These are phyloP conservation scores for Fusarium avenaceum DNA, from an alignment of 2,329 filamentous ascomycete genomes.

Conservation along the genomic window DNA sequence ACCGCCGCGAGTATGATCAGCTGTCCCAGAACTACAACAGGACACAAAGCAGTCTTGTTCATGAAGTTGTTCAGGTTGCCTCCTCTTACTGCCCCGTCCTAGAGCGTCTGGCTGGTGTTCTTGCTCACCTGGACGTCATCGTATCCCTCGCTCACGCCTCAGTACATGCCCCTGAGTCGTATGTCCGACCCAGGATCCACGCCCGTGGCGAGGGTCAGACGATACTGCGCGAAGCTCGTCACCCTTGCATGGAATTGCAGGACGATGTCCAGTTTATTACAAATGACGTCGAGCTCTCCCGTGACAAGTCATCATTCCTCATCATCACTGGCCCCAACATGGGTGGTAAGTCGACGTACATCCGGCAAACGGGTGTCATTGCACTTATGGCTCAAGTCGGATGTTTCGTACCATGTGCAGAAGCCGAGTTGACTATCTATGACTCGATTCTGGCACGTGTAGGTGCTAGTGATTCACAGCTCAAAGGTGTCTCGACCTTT, in stretches of 20 bases:
- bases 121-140: slow-evolving; percentile 95
- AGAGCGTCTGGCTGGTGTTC: slow-evolving; percentile 86
- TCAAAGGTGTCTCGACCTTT: slow-evolving; percentile 98
- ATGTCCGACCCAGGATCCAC: slow-evolving; percentile 92
- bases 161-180: slow-evolving; percentile 91
- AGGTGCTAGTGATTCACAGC: slow-evolving; percentile 93
- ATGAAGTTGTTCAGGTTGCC: slow-evolving; percentile 92
- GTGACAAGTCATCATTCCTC: slow-evolving; percentile 86
- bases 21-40: slow-evolving; percentile 94
- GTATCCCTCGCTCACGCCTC: slow-evolving; percentile 94
- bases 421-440: slow-evolving; percentile 94
- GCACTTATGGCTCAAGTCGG: slow-evolving; percentile 97
- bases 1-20: slow-evolving; percentile 93
- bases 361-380: slow-evolving; percentile 96
- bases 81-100: slow-evolving; percentile 95
- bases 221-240: slow-evolving; percentile 89
- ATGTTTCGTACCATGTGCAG: slow-evolving; percentile 92
- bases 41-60: slow-evolving; percentile 90
- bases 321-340: slow-evolving; percentile 99
- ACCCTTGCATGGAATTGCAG: slow-evolving; percentile 98
- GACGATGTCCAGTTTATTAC: slow-evolving; percentile 99
- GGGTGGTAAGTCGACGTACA: slow-evolving; percentile 99
- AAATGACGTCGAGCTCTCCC: slow-evolving; percentile 88
- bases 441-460: slow-evolving; percentile 97
- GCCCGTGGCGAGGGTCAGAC: slow-evolving; percentile 89